Percentiles rank a stretch among this genome's conserved stretches.
Conservation (phyloP, 106 monocot species). For the Acanthochlamys bracteata region DNA sequence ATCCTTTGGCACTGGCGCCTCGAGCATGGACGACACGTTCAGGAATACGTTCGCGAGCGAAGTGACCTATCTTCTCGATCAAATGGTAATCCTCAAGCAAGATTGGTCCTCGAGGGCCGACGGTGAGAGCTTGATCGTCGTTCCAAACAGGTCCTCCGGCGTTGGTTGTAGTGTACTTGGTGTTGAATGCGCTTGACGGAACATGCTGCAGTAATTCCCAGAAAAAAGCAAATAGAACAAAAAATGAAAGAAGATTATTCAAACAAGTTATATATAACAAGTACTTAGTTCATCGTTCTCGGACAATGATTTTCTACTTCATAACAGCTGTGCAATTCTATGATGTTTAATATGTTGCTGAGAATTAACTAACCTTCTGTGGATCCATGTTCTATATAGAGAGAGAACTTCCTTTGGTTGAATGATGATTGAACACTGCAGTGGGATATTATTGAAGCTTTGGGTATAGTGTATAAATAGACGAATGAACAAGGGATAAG, state of each 20-base stretch:
- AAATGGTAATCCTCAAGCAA: constrained; percentile 67
- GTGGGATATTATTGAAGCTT: too few species aligned
- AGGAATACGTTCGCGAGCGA: constrained; percentile 65
- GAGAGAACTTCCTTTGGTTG: too few species aligned
- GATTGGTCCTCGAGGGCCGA: constrained; percentile 58
- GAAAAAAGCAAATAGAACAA: neutral
- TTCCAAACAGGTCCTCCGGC: constrained; percentile 71
- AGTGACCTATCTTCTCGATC: constrained; percentile 65
- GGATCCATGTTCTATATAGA: constrained; percentile 2
- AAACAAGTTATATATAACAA: neutral
- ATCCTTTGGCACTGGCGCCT: constrained; percentile 67
- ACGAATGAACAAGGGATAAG: too few species aligned
- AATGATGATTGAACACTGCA: too few species aligned
- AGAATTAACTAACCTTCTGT: neutral
- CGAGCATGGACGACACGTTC: constrained; percentile 70
- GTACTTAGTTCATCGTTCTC: neutral
- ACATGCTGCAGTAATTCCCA: constrained; percentile 10
- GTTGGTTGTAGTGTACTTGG: constrained; percentile 56
- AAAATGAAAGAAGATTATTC: neutral
- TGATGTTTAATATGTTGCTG: too few species aligned
- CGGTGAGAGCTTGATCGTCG: constrained; percentile 66
- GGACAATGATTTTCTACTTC: neutral
- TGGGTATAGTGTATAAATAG: too few species aligned
- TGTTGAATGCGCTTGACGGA: constrained; percentile 54
- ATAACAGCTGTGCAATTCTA: too few species aligned